These are phyloP conservation scores for Stachybotrys echinatus DNA, from an alignment of 2,329 filamentous ascomycete species.

Conservation along the genomic window DNA sequence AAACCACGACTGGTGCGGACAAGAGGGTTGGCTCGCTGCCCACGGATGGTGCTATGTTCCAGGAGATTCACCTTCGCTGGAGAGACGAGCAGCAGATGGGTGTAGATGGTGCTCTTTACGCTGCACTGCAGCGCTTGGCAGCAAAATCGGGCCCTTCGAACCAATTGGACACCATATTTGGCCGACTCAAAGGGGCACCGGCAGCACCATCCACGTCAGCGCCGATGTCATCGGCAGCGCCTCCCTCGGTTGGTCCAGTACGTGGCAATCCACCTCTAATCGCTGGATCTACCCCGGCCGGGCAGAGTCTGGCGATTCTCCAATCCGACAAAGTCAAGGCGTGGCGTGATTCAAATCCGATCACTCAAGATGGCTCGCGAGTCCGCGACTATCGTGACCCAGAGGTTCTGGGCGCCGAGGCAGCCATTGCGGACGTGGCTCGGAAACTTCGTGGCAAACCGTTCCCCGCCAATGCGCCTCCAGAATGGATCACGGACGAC, in stretches of 20 bases:
- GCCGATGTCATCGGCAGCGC: conserved; percentile 4
- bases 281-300: conserved; percentile 28
- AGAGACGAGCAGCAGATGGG: conserved; percentile 41
- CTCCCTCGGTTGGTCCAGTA: background rate
- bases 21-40: conserved; percentile 30
- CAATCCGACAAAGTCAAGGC: conserved; percentile 35
- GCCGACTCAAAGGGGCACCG: conserved; percentile 21
- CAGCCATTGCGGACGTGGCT: conserved; percentile 36
- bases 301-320: conserved; percentile 37
- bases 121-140: conserved; percentile 38
- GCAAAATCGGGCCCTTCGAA: conserved; percentile 26
- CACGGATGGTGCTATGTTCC: conserved; percentile 31
- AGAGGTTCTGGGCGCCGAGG: conserved; percentile 34
- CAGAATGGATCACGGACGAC: conserved; percentile 44
- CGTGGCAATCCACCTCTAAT: conserved; percentile 13
- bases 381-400: conserved; percentile 35
- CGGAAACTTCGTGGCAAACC: conserved; percentile 38
- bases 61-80: conserved; percentile 46
- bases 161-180: conserved; percentile 35
- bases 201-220: conserved; percentile 8
- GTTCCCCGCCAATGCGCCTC: conserved; percentile 45
- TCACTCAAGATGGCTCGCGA: conserved; percentile 21
- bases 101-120: conserved; percentile 32
- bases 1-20: conserved; percentile 16
- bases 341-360: conserved; percentile 35